These are phyloP conservation scores for Chaetomium tenue DNA, from an alignment of 495 filamentous ascomycete genomes.

Conservation along the genomic window DNA sequence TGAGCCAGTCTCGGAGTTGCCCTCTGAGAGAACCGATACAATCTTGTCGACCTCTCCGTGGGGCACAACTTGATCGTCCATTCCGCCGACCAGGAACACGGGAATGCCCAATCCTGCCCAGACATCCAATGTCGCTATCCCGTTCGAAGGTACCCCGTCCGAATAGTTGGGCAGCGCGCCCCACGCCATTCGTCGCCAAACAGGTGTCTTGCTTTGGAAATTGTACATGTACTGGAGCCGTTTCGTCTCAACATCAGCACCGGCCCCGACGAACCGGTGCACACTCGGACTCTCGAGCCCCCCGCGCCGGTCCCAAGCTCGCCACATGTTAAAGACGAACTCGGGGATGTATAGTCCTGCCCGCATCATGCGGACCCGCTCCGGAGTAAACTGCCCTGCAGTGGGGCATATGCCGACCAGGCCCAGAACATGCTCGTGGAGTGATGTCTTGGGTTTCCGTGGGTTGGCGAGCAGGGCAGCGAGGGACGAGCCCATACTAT, in stretches of 20 bases:
- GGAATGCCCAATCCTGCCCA: slow-evolving; percentile 75
- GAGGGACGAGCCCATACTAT: slow-evolving; percentile 84
- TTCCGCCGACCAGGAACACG: slow-evolving; percentile 74
- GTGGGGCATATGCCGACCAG: slow-evolving; percentile 78
- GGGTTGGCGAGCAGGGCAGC: slow-evolving; percentile 70
- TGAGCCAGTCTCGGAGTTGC: slow-evolving; percentile 19
- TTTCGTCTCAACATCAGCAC: slow-evolving; percentile 71
- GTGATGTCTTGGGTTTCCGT: slow-evolving; percentile 41
- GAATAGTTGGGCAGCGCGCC: slow-evolving; percentile 61
- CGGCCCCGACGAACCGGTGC: slow-evolving; percentile 69
- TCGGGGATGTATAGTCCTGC: slow-evolving; percentile 64
- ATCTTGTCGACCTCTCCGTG: slow-evolving; percentile 70
- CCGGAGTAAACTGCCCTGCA: slow-evolving; percentile 57
- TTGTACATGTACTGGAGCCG: slow-evolving; percentile 82
- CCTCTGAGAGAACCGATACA: slow-evolving; percentile 28
- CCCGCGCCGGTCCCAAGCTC: slow-evolving; percentile 77
- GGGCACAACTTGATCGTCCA: slow-evolving; percentile 71
- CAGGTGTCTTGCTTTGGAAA: slow-evolving; percentile 71
- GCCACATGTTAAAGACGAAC: slow-evolving; percentile 72
- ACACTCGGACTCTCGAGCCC: slow-evolving; percentile 77
- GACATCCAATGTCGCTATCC: slow-evolving; percentile 64
- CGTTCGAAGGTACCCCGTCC: slow-evolving; percentile 53
- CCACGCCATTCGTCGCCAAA: slow-evolving; percentile 81
- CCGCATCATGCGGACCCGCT: slow-evolving; percentile 51
- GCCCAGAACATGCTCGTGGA: slow-evolving; percentile 67